Evolutionary conservation across 805 yeast genomes (phyloP).

Genomic region (Yarrowia deformans): DNA sequence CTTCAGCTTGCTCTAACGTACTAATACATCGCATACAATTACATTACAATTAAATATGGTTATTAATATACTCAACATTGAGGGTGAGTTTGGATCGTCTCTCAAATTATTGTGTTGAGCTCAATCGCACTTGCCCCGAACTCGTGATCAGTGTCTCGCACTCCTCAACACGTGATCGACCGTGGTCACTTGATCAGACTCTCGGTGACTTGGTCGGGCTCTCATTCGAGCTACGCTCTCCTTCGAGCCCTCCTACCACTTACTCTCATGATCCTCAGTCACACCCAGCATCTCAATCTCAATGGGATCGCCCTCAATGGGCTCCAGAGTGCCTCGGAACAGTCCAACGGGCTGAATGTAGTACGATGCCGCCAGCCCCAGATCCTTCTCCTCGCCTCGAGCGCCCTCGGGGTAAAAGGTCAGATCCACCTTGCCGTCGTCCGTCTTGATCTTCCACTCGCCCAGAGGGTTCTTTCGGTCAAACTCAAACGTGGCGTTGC

Average conservation of each 20-base stretch:
- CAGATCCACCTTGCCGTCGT: slow-evolving; percentile 30
- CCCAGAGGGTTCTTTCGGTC: slow-evolving; percentile 23
- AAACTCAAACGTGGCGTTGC: slow-evolving; percentile 21
- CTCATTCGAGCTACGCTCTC: not conserved
- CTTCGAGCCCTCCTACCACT: not conserved
- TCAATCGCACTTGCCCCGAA: too few species aligned
- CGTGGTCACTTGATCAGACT: too few species aligned
- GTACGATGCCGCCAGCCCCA: slow-evolving; percentile 5
- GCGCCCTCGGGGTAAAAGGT: slow-evolving; percentile 29
- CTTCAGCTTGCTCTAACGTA: too few species aligned
- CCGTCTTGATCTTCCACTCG: slow-evolving; percentile 31
- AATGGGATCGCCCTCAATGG: slow-evolving; percentile 27
- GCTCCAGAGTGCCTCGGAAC: slow-evolving; percentile 26
- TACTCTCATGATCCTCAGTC: slow-evolving; percentile 34
- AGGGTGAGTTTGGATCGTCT: not conserved
- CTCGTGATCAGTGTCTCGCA: too few species aligned
- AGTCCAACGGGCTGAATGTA: slow-evolving; percentile 30
- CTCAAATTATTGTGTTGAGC: too few species aligned
- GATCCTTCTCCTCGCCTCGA: slow-evolving; percentile 24
- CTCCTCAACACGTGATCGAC: too few species aligned
- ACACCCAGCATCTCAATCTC: slow-evolving; percentile 31
- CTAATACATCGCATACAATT: slow-evolving; percentile 16
- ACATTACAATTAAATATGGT: slow-evolving; percentile 20
- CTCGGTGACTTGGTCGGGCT: too few species aligned
- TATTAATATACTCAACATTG: too few species aligned